Conservation (phyloP, 2,329 filamentous ascomycete genomes). For the Cercospora beticola region DNA sequence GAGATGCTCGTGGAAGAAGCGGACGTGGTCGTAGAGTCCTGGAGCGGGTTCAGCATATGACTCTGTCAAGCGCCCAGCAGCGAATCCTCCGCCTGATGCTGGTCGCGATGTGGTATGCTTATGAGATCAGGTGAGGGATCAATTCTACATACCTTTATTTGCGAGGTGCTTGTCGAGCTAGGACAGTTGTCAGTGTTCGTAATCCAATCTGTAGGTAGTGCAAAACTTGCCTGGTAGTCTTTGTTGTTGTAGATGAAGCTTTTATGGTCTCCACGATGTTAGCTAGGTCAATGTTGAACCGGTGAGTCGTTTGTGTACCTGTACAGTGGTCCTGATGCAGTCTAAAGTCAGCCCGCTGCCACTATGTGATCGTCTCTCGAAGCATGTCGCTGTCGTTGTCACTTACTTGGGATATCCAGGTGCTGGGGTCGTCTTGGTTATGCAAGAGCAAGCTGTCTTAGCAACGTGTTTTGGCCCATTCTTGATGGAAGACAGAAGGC, state of each 20-base stretch:
- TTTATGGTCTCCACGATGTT: not conserved
- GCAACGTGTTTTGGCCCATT: not conserved
- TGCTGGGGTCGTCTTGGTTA: not conserved
- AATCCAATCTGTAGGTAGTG: not conserved
- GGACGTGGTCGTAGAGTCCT: not conserved
- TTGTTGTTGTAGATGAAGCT: not conserved
- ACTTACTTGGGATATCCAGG: not conserved
- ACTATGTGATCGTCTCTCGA: not conserved
- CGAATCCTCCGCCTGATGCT: not conserved
- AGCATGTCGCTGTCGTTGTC: not conserved
- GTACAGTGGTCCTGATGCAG: not conserved
- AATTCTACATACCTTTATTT: not conserved
- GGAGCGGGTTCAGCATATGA: not conserved
- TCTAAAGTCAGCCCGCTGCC: not conserved
- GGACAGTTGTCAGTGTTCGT: not conserved
- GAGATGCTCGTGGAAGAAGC: not conserved
- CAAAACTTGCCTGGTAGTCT: not conserved
- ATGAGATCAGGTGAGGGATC: not conserved
- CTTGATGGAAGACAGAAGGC: not conserved
- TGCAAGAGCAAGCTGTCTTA: not conserved
- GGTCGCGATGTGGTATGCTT: not conserved
- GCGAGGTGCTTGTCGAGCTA: not conserved
- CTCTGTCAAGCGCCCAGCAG: not conserved
- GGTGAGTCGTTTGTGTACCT: not conserved
- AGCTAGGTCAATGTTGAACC: not conserved